Base-by-base conservation (phyloP, 2,329 filamentous ascomycete genomes). In the Allantophomopsis cytisporea region DNA sequence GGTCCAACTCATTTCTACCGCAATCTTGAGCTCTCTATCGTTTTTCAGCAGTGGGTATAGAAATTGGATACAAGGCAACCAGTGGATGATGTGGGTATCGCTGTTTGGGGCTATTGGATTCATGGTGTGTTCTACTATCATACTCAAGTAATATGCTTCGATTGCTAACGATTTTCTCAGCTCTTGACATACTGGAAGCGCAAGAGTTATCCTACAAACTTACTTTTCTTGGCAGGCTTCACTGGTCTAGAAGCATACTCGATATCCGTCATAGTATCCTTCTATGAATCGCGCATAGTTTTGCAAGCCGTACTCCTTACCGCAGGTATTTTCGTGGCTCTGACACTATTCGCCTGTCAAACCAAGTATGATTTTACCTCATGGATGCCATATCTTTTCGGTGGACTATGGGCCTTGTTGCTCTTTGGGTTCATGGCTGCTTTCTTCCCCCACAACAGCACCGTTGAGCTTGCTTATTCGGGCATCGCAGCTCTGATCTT, bases 311-410 rank as follows among this genome's bases (percentile, higher is more conserved):
- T 94, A 28, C 63, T 94, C 47, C 76, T 98, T 42, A 98, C 91
- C 38, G 81, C 79, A 13, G 83, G 80, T 38, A 83, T 88, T 55
- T 88, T 89, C 55, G 66, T 85, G 51, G 76, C 84, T 54, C 73
- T 87, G 38, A 85, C 81, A 1, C 61, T 88, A 35, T 96, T 98
- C 59, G 91, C 91, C 37, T 94, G 88, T 73, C 91, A 98, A 68
- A 84, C 83, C 47, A 94, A 93, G 60, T 98, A 98, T 58, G 91
- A 98, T 67, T 98, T 98, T 59, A 96, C 89, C 1, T 81, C 76
- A 47, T 98, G 91, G 89, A 84, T 89, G 68, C 89, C 91, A 14
- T 96, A 95, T 58, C 75, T 96, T 3, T 93, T 93, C 54, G 88
- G 88, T 42, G 80, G 71, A 0, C 72, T 98, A 14, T 96, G 91